Evolutionary conservation across 352 stramenopile genomes (phyloP).

Genomic region (Pythium plurisporium): DNA sequence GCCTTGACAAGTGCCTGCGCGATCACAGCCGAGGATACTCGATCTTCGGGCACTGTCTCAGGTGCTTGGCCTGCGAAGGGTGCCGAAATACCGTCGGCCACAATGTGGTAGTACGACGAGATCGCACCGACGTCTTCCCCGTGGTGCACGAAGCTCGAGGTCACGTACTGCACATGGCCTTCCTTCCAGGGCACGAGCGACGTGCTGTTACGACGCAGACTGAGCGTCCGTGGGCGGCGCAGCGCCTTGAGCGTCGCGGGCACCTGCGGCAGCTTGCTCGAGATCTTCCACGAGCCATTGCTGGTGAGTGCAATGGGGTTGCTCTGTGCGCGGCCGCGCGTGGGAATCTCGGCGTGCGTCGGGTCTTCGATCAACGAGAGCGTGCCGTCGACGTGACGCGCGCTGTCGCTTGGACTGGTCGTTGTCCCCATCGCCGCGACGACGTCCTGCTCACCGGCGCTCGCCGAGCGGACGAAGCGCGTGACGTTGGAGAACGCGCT

Average conservation of each 20-base stretch:
- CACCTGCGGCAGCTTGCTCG: conserved; percentile 23
- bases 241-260: conserved; percentile 19
- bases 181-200: conserved; percentile 20
- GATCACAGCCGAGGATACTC: conserved; percentile 55
- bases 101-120: conserved; percentile 66
- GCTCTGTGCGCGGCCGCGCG: conserved; percentile 6
- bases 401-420: conserved; percentile 26
- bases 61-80: conserved; percentile 40
- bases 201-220: conserved; percentile 8
- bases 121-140: conserved; percentile 64
- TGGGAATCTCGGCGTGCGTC: not conserved
- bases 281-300: conserved; percentile 15
- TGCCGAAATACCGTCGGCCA: conserved; percentile 70
- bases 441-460: conserved; percentile 35
- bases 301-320: not conserved
- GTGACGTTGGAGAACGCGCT: conserved; percentile 43
- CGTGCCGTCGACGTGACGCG: conserved; percentile 17
- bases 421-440: conserved; percentile 28
- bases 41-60: conserved; percentile 7
- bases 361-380: conserved; percentile 9
- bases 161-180: conserved; percentile 38
- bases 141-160: conserved; percentile 44
- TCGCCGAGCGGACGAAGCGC: conserved; percentile 23
- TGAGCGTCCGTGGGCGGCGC: conserved; percentile 18
- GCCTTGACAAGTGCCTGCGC: conserved; percentile 46